Evolutionary conservation across 345 rosid species (phyloP).

Genomic region (Camelina sativa): DNA sequence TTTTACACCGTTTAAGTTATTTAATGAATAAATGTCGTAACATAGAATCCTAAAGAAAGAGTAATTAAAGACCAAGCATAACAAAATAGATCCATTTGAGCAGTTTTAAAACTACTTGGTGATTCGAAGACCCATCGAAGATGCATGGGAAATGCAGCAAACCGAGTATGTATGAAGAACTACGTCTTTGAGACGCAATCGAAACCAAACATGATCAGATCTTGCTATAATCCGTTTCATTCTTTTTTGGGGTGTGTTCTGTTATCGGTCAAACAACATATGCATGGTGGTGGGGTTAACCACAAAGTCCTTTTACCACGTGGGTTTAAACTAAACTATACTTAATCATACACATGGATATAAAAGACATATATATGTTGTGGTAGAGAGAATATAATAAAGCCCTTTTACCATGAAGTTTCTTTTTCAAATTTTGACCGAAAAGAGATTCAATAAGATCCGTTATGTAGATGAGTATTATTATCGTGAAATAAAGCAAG

Average conservation of each 20-base stretch:
- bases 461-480: conserved; percentile 36
- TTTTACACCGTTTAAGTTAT: neutral
- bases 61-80: neutral
- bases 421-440: conserved; percentile 44
- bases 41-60: neutral
- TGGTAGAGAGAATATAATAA: conserved; percentile 40
- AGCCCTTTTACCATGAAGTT: conserved; percentile 42
- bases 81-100: neutral
- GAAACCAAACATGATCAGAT: neutral
- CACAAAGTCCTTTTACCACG: conserved; percentile 39
- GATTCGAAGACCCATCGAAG: conserved; percentile 2
- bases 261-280: conserved; percentile 36
- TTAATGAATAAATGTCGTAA: neutral
- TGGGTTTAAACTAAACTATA: conserved; percentile 30
- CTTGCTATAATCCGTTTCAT: neutral
- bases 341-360: conserved; percentile 26
- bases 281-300: conserved; percentile 42
- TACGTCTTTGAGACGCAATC: neutral
- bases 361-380: conserved; percentile 6
- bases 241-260: neutral
- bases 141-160: conserved; percentile 11
- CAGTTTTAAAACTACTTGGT: neutral
- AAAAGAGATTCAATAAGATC: conserved; percentile 43
- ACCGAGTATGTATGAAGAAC: neutral
- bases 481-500: conserved; percentile 37